Evolutionary conservation across 192 early-diverging fungal genomes (phyloP).

Genomic region (Coemansia sp.): DNA sequence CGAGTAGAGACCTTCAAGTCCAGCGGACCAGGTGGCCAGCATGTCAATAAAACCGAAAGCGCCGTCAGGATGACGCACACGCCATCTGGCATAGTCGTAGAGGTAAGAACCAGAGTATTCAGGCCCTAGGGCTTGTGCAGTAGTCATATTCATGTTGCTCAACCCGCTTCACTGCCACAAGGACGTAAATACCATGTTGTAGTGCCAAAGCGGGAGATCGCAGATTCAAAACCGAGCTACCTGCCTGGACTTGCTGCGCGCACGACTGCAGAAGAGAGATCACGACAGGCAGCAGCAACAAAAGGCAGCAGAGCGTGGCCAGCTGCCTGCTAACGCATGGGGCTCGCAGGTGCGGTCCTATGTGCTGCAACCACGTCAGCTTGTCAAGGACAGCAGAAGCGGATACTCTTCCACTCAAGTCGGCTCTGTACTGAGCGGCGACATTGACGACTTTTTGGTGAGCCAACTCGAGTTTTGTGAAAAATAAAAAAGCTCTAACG

Average conservation of each 20-base stretch:
- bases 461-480: neutral
- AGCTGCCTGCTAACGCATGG: constrained; percentile 57
- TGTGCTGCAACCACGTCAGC: constrained; percentile 65
- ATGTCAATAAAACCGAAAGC: constrained; percentile 89
- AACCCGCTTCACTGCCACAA: neutral
- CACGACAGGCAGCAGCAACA: constrained; percentile 54
- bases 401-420: constrained; percentile 58
- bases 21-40: constrained; percentile 67
- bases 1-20: constrained; percentile 61
- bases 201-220: constrained; percentile 14
- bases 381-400: constrained; percentile 65
- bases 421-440: constrained; percentile 59
- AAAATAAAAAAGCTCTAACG: neutral
- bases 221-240: constrained; percentile 71
- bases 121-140: neutral
- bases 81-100: constrained; percentile 77
- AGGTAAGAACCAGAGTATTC: constrained; percentile 21
- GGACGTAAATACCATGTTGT: neutral
- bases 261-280: constrained; percentile 69
- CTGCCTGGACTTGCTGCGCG: constrained; percentile 75
- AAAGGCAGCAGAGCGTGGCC: constrained; percentile 10
- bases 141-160: neutral
- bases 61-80: constrained; percentile 88
- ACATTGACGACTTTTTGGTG: constrained; percentile 43
- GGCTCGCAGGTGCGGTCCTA: constrained; percentile 66